These are phyloP conservation scores for Tilletia caries DNA, from an alignment of 1,284 basidiomycete genomes.

Conservation along the genomic window DNA sequence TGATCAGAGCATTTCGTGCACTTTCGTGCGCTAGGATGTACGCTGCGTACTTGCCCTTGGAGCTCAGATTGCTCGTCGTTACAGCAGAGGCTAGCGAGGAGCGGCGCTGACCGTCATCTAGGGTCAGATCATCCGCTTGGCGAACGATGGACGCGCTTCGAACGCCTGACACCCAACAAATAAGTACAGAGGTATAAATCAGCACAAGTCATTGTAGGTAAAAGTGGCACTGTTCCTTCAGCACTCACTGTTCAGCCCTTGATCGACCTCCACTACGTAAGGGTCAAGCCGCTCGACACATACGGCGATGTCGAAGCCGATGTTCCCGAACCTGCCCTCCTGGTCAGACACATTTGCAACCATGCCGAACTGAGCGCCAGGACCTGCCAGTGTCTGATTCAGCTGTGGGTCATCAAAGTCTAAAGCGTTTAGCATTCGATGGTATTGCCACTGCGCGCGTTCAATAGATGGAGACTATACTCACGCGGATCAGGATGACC, in stretches of 20 bases:
- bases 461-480: no score
- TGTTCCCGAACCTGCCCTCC: not conserved
- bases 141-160: not conserved
- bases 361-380: not conserved
- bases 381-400: not conserved
- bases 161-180: not conserved
- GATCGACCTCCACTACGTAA: not conserved
- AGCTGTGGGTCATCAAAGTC: not conserved
- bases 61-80: not conserved
- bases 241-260: not conserved
- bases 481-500: not conserved
- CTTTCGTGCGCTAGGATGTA: not conserved
- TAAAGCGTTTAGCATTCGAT: no score
- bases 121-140: not conserved
- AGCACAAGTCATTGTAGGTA: no score
- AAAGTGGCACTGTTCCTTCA: no score
- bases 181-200: no score
- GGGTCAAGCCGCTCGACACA: constrained; percentile 8
- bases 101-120: not conserved
- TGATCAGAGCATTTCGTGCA: not conserved
- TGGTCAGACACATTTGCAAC: not conserved
- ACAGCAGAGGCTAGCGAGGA: not conserved
- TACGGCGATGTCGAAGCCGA: not conserved
- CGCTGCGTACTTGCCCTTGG: not conserved
- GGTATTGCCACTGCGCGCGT: no score